Evolutionary conservation across 768 basidiomycete genomes (phyloP).

Genomic region (Collybia sordida): DNA sequence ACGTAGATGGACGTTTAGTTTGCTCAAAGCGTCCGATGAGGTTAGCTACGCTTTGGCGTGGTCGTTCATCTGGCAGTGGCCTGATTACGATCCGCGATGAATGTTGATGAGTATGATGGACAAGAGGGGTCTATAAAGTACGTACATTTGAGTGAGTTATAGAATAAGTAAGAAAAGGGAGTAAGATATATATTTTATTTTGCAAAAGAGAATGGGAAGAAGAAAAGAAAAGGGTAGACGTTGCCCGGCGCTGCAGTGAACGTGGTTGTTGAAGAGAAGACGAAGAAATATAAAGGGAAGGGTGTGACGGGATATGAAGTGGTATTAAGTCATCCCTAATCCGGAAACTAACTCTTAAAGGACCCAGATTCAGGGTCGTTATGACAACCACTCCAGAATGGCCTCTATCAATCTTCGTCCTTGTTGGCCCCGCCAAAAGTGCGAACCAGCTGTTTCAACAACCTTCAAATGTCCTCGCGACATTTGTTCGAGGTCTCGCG

Average conservation of each 20-base stretch:
- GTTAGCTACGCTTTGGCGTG: slow-evolving; percentile 84
- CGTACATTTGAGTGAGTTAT: slow-evolving; percentile 32
- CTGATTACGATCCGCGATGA: slow-evolving; percentile 1
- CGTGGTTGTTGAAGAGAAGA: slow-evolving; percentile 13
- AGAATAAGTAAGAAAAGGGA: slow-evolving; percentile 11
- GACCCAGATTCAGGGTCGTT: slow-evolving; percentile 14
- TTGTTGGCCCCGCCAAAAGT: slow-evolving; percentile 61
- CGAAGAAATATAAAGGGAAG: neutral
- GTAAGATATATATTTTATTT: slow-evolving; percentile 4
- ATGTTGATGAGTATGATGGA: slow-evolving; percentile 7
- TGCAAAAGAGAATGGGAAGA: slow-evolving; percentile 10
- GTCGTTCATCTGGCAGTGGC: slow-evolving; percentile 34
- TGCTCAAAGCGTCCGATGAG: slow-evolving; percentile 90
- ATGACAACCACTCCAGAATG: slow-evolving; percentile 36
- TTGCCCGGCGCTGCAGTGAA: slow-evolving; percentile 14
- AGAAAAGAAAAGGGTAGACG: neutral
- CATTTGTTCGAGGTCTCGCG: slow-evolving; percentile 31
- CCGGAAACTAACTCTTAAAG: slow-evolving; percentile 8
- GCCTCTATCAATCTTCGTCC: slow-evolving; percentile 23
- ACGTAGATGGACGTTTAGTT: slow-evolving; percentile 59
- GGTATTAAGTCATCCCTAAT: slow-evolving; percentile 8
- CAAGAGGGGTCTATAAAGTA: slow-evolving; percentile 1
- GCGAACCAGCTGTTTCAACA: slow-evolving; percentile 46
- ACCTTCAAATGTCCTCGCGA: slow-evolving; percentile 21
- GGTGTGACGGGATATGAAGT: slow-evolving; percentile 6